These are phyloP conservation scores for Picea glauca DNA, from an alignment of 75 land plant genomes.

Conservation along the genomic window DNA sequence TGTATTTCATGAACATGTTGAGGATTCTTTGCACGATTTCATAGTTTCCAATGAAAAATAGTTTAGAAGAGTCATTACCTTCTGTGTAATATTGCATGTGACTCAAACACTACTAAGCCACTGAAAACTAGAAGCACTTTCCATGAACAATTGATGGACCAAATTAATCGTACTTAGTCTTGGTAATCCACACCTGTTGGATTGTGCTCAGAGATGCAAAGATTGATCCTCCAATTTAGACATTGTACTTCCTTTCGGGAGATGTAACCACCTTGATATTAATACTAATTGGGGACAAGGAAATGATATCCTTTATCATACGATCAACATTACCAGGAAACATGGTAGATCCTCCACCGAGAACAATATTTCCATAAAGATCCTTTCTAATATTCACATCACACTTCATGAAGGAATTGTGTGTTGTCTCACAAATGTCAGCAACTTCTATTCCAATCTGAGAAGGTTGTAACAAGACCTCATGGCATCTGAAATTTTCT, in stretches of 20 bases:
- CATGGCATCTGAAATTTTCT: constrained; percentile 30
- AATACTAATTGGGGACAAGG: constrained; percentile 41
- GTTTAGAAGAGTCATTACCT: too few relatives aligned
- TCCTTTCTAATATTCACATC: constrained; percentile 32
- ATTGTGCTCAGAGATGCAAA: constrained; percentile 23
- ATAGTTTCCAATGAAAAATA: too few relatives aligned
- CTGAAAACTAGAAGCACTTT: constrained; percentile 15
- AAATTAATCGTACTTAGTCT: constrained; percentile 18
- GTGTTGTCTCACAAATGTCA: constrained; percentile 16
- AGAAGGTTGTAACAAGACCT: constrained; percentile 27
- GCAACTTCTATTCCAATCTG: constrained; percentile 24
- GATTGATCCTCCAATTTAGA: too few relatives aligned
- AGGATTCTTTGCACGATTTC: too few relatives aligned
- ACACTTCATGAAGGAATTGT: too few relatives aligned
- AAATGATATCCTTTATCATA: constrained; percentile 50
- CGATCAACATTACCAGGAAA: constrained; percentile 56
- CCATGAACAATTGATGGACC: constrained; percentile 31
- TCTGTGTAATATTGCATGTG: too few relatives aligned
- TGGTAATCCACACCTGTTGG: constrained; percentile 15
- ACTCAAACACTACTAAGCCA: too few relatives aligned
- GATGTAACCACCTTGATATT: constrained; percentile 51
- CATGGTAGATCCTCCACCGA: too few relatives aligned
- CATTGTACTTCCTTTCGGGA: too few relatives aligned
- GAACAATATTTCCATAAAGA: constrained; percentile 23
- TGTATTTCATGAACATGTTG: too few relatives aligned